phyloP scores from a whole-genome alignment of 2,329 filamentous ascomycete genomes.

The Allantophomopsis lycopodina region DNA sequence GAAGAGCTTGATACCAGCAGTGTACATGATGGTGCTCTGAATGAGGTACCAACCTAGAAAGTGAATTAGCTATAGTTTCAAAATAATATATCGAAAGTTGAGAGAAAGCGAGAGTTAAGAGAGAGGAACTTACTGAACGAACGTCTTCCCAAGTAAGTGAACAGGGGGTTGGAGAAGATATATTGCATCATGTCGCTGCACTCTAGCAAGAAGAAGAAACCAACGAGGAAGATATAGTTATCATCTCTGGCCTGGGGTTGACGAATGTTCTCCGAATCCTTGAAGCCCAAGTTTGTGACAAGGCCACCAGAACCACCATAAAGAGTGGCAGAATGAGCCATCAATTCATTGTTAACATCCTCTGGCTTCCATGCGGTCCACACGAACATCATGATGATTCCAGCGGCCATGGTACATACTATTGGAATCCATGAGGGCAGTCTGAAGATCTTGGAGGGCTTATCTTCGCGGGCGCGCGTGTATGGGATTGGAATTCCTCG shows the following conservation, averaged over 20 bases:
- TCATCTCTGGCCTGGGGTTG: constrained; percentile 25
- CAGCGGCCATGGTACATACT: constrained; percentile 17
- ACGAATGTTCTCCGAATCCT: constrained; percentile 17
- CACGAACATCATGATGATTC: constrained; percentile 25
- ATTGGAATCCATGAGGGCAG: constrained; percentile 20
- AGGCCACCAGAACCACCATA: constrained; percentile 15
- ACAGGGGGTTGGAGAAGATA: constrained; percentile 18
- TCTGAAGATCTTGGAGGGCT: constrained; percentile 5
- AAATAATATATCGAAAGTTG: not conserved
- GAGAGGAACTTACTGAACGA: constrained; percentile 24
- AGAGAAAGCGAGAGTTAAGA: no score
- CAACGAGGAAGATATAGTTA: constrained; percentile 27
- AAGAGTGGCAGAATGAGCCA: constrained; percentile 27
- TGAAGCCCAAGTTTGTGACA: constrained; percentile 4
- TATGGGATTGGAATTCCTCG: constrained; percentile 9
- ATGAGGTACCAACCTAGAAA: constrained; percentile 24
- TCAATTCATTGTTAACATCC: constrained; percentile 21
- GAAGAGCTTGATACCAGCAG: constrained; percentile 23
- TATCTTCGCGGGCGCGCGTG: no score
- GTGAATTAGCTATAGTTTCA: not conserved
- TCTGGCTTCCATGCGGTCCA: constrained; percentile 25
- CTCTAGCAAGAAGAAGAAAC: constrained; percentile 25
- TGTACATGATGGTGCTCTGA: constrained; percentile 26
- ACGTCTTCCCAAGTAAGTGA: constrained; percentile 24
- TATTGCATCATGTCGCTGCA: constrained; percentile 20